A percentile compares a stretch with the other conserved stretches of the same genome.
These are phyloP conservation scores for Phellinidium pouzarii DNA, from an alignment of 1,284 basidiomycete species.

Conservation along the genomic window DNA sequence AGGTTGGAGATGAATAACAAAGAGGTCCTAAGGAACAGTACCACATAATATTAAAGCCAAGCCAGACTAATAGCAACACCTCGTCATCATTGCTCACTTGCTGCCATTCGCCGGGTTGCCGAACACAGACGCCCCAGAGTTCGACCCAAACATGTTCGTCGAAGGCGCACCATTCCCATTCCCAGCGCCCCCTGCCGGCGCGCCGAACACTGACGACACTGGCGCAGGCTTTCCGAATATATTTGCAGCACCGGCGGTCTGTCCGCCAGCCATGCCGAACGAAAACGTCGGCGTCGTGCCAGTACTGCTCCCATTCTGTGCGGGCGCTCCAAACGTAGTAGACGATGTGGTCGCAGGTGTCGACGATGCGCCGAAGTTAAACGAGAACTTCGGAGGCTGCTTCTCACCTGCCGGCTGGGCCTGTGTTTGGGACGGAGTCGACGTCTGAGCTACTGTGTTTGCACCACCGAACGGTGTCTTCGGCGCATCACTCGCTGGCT, in stretches of 20 bases:
- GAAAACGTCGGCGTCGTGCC: neutral
- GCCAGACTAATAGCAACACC: neutral
- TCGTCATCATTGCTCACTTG: neutral
- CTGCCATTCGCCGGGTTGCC: slow-evolving; percentile 1
- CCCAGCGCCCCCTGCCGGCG: neutral
- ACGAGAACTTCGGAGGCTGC: slow-evolving; percentile 13
- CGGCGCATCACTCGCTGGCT: slow-evolving; percentile 2
- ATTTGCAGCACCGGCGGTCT: neutral
- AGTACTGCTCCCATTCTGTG: neutral
- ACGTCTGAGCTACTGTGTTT: neutral
- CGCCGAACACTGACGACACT: slow-evolving; percentile 2
- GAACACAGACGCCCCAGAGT: neutral
- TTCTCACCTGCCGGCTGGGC: neutral
- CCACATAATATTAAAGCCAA: neutral
- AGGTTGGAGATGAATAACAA: neutral
- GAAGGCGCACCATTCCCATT: neutral
- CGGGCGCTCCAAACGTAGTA: neutral
- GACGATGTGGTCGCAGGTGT: neutral
- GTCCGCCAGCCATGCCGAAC: neutral
- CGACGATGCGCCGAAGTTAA: slow-evolving; percentile 13
- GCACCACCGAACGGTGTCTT: slow-evolving; percentile 4
- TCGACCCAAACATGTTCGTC: slow-evolving; percentile 1
- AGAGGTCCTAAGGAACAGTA: neutral
- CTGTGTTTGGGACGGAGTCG: neutral
- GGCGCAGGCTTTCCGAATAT: neutral